phyloP scores from a whole-genome alignment of 805 yeast species.

The Danielia reshetovae region DNA sequence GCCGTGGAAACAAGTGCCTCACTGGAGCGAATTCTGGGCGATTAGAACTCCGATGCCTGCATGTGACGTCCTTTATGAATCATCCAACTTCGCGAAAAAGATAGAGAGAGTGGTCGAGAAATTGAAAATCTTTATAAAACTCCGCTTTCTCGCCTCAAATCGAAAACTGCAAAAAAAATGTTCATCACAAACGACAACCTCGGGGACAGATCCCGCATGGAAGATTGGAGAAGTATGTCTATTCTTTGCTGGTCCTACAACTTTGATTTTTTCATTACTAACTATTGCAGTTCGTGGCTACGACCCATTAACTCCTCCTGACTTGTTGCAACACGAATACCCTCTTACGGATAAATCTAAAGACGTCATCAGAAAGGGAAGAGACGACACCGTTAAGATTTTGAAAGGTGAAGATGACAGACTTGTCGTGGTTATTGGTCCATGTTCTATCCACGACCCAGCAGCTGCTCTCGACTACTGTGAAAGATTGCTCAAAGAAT shows the following conservation, averaged over 20 bases:
- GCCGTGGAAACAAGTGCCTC: too few relatives aligned
- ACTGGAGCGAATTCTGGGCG: too few relatives aligned
- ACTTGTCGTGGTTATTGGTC: slow-evolving; percentile 85
- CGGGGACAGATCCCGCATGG: slow-evolving; percentile 75
- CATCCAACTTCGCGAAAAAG: not conserved
- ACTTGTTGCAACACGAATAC: slow-evolving; percentile 78
- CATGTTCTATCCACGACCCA: slow-evolving; percentile 94
- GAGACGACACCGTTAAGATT: slow-evolving; percentile 73
- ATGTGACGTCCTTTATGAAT: not conserved
- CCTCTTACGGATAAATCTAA: slow-evolving; percentile 57
- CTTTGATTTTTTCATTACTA: slow-evolving; percentile 6
- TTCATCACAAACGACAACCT: slow-evolving; percentile 78
- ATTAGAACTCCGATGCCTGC: not conserved
- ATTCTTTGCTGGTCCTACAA: not conserved
- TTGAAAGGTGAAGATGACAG: slow-evolving; percentile 78
- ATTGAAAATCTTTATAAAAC: not conserved
- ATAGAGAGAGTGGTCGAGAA: too few relatives aligned
- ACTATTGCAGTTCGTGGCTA: slow-evolving; percentile 62
- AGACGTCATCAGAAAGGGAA: slow-evolving; percentile 68
- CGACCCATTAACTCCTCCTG: slow-evolving; percentile 94
- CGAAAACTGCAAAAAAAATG: slow-evolving; percentile 41
- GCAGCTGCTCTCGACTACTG: slow-evolving; percentile 89
- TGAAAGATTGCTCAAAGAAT: slow-evolving; percentile 55
- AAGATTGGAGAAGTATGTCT: slow-evolving; percentile 48
- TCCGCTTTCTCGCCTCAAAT: not conserved